Evolutionary conservation across 2,329 filamentous ascomycete species (phyloP).

Genomic region (Ophiostoma piceae): DNA sequence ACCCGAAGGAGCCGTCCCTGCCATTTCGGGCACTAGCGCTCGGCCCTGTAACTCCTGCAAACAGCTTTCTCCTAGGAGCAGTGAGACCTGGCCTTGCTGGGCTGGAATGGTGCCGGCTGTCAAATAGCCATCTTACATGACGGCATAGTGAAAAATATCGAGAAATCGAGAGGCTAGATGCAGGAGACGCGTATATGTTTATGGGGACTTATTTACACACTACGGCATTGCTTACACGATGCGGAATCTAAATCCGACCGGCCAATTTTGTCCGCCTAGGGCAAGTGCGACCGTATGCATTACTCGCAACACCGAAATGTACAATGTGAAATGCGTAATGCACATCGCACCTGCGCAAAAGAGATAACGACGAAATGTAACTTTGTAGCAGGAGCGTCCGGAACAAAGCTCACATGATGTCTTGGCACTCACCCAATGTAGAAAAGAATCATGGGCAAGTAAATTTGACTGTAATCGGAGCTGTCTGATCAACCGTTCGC

Average conservation of each 20-base stretch:
- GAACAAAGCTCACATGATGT: neutral
- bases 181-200: neutral
- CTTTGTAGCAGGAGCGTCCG: neutral
- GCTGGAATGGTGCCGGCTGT: neutral
- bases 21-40: neutral
- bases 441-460: neutral
- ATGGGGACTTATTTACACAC: neutral
- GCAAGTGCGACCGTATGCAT: neutral
- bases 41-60: neutral
- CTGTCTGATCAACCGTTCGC: neutral
- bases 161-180: neutral
- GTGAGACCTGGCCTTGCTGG: conserved; percentile 1
- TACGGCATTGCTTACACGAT: neutral
- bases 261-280: neutral
- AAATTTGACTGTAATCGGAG: neutral
- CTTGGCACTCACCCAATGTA: neutral
- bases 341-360: neutral
- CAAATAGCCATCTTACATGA: neutral
- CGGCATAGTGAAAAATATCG: neutral
- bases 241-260: neutral
- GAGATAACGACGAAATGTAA: conserved; percentile 1
- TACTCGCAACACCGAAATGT: neutral
- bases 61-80: neutral
- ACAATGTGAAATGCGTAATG: neutral
- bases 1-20: neutral